Conservation (phyloP, 495 filamentous ascomycete genomes). For the Hypoxylon fragiforme region DNA sequence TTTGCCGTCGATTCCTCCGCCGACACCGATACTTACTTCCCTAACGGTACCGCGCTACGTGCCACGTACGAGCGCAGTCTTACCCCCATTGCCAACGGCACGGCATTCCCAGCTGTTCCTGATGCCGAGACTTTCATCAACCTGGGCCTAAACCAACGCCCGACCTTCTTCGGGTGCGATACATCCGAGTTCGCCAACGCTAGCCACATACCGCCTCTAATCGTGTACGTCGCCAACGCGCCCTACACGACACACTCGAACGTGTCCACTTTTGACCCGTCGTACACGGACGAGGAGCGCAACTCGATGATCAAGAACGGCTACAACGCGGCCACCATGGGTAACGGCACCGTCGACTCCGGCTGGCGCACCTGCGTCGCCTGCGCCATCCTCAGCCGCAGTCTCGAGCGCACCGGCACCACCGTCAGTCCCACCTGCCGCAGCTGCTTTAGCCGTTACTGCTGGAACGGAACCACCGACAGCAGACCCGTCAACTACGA, state of each 20-base stretch:
- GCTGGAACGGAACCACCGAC: slow-evolving; percentile 79
- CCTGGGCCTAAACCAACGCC: slow-evolving; percentile 77
- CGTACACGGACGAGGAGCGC: slow-evolving; percentile 64
- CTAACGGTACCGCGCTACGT: slow-evolving; percentile 82
- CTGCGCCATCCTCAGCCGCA: slow-evolving; percentile 83
- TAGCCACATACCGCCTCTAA: slow-evolving; percentile 59
- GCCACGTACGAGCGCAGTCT: slow-evolving; percentile 79
- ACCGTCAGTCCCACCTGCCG: slow-evolving; percentile 67
- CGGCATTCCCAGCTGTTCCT: slow-evolving; percentile 80
- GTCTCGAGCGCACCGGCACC: slow-evolving; percentile 67
- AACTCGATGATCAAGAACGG: slow-evolving; percentile 83
- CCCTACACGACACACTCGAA: slow-evolving; percentile 78
- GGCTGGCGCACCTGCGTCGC: slow-evolving; percentile 81
- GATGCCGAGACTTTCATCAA: slow-evolving; percentile 87
- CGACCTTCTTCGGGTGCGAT: slow-evolving; percentile 94
- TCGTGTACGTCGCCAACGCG: slow-evolving; percentile 89
- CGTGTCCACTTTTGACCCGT: slow-evolving; percentile 68
- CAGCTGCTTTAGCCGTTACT: slow-evolving; percentile 77
- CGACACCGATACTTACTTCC: slow-evolving; percentile 76
- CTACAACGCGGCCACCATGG: slow-evolving; percentile 78
- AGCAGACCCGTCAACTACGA: slow-evolving; percentile 41
- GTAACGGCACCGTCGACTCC: slow-evolving; percentile 71
- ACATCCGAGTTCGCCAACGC: slow-evolving; percentile 62
- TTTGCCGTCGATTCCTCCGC: slow-evolving; percentile 88
- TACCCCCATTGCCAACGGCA: slow-evolving; percentile 72